A percentile compares a stretch with the other conserved stretches of the same genome.
Evolutionary conservation across 2,329 filamentous ascomycete genomes (phyloP).

Genomic region (Colletotrichum ledebouriae): DNA sequence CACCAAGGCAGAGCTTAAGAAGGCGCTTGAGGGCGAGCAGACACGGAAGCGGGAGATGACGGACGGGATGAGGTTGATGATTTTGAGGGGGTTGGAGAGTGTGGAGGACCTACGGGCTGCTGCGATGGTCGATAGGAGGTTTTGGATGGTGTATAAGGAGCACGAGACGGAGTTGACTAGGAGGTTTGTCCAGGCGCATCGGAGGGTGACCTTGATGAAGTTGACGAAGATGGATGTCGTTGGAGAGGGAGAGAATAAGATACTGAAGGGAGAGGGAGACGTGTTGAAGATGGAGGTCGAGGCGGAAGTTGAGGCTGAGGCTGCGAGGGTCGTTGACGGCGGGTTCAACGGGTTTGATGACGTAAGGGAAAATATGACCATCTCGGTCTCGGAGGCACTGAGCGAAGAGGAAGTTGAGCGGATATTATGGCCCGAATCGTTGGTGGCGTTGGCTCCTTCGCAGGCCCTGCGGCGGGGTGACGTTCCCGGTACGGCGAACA

Average conservation of each 20-base stretch:
- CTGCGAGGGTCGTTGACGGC: neutral
- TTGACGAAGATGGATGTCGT: conserved; percentile 14
- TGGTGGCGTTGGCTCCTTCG: neutral
- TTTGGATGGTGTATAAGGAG: conserved; percentile 60
- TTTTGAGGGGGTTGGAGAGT: conserved; percentile 56
- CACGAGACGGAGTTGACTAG: conserved; percentile 56
- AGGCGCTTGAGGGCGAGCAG: neutral
- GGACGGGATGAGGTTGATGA: conserved; percentile 54
- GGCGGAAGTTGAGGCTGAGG: conserved; percentile 17
- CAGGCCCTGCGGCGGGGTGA: neutral
- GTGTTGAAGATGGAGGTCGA: conserved; percentile 43
- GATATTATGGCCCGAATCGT: conserved; percentile 20
- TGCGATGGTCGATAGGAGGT: conserved; percentile 57
- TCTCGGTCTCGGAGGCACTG: neutral
- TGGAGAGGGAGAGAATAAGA: conserved; percentile 48
- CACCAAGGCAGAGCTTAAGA: too few species aligned
- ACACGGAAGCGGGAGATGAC: conserved; percentile 45
- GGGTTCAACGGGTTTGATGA: neutral
- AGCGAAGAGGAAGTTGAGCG: conserved; percentile 28
- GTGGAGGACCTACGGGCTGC: conserved; percentile 58
- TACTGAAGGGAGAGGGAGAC: conserved; percentile 45
- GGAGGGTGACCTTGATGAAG: conserved; percentile 30
- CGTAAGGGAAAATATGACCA: neutral
- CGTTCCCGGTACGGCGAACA: neutral
- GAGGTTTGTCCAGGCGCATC: conserved; percentile 46